Evolutionary conservation across 257 asterid genomes (phyloP), one percentile per base, ranked within the genome.

Genomic region (Petunia axillaris): DNA sequence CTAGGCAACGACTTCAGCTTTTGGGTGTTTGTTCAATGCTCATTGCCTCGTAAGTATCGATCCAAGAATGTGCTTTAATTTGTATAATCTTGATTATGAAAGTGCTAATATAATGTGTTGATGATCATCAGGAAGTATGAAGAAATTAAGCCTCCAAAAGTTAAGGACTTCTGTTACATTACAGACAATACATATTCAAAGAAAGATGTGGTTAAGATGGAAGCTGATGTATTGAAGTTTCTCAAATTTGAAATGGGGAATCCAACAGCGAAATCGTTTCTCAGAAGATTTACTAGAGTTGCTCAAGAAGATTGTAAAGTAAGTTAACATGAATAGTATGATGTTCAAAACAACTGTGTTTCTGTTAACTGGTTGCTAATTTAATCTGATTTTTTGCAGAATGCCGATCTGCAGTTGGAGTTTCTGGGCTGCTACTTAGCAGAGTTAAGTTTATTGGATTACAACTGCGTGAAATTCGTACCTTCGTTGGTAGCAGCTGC

Each of bases 11-110:
- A 39, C 97, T 95, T 75, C 98, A 95, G 92, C 98, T 95, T 70
- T 91, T 95, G 52, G 99, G 99, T 25, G 97, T 95, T 85, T 89
- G 98, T 11, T 95, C 98, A 1, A 95, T 95, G 98, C 98, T 94
- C 14, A 88, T 96, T 80, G 98, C 98, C 83, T 92, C 98, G 98
- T 96, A 90, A 89, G 98, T 55, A 2, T 40, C 73, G 5, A 64
- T 4, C 80, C 46, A 25, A 35, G 11, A 16, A 1, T 52, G 44
- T 36, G 2, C 8, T 41, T 63, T 63, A 43, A 25, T 2, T 37
- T 14, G 36, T 7, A 50, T 60, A n/a, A 37, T 13, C 46, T 63
- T 63, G 39, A 1, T 63, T 46, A 15, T 78, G 52, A 79, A 63
- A 10, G 15, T n/a, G 50, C 39, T 44, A 48, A 71, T 48, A 71